Evolutionary conservation across 345 rosid genomes (phyloP).

Genomic region (Carallia pectinifolia): DNA sequence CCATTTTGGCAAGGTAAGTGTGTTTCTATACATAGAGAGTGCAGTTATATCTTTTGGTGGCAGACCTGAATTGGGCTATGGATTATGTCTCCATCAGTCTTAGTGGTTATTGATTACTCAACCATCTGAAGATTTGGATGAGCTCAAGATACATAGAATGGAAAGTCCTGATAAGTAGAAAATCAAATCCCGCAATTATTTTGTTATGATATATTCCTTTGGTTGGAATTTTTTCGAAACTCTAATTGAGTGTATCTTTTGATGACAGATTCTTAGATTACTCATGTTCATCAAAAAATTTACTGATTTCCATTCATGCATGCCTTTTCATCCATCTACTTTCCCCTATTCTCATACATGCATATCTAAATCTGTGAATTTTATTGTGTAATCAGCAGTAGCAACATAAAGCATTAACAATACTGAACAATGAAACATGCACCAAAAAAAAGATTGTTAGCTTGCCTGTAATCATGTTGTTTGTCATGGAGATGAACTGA

Average conservation of each 20-base stretch:
- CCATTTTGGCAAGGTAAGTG: constrained; percentile 49
- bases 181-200: background rate
- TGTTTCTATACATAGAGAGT: background rate
- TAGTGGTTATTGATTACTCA: background rate
- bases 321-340: background rate
- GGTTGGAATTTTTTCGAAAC: too few relatives aligned
- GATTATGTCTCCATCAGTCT: background rate
- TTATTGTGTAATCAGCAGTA: too few relatives aligned
- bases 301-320: background rate
- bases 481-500: background rate
- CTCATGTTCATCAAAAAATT: too few relatives aligned
- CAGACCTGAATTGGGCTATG: background rate
- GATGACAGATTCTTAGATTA: too few relatives aligned
- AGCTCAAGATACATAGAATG: background rate
- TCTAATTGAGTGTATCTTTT: too few relatives aligned
- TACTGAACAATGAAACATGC: too few relatives aligned
- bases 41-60: background rate
- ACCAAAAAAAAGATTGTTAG: background rate
- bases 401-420: too few relatives aligned
- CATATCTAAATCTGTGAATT: too few relatives aligned
- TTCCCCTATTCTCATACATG: too few relatives aligned
- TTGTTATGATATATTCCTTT: background rate
- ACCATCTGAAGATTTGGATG: constrained; percentile 6
- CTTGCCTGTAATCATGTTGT: background rate
- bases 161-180: background rate